Evolutionary conservation across 495 filamentous ascomycete species (phyloP).

Genomic region (Jackrogersella minutella): DNA sequence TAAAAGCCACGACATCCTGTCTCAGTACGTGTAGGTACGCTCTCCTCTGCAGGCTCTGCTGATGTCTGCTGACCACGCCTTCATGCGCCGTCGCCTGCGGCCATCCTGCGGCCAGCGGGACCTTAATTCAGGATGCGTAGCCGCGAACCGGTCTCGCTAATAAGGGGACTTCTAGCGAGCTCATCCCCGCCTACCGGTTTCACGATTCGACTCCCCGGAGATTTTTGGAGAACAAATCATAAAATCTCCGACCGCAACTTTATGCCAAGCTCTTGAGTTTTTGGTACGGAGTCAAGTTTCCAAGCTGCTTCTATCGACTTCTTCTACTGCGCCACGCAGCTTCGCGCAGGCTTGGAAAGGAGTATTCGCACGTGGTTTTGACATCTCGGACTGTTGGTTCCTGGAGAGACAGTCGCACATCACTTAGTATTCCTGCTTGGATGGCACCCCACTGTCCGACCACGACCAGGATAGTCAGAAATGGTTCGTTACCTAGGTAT

Average conservation of each 20-base stretch:
- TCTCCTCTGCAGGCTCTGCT: conserved; percentile 18
- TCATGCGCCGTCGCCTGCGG: conserved; percentile 45
- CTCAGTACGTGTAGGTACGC: not conserved
- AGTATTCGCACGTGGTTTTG: conserved; percentile 27
- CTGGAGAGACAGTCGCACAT: conserved; percentile 6
- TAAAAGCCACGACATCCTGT: conserved; percentile 21
- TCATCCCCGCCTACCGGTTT: conserved; percentile 31
- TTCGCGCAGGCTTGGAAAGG: conserved; percentile 6
- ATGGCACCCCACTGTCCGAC: conserved; percentile 25
- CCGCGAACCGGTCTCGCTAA: conserved; percentile 32
- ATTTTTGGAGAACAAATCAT: conserved; percentile 34
- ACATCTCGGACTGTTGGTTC: conserved; percentile 22
- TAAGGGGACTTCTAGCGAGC: conserved; percentile 21
- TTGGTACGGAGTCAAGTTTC: conserved; percentile 24
- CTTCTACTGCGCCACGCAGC: conserved; percentile 9
- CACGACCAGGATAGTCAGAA: conserved; percentile 34
- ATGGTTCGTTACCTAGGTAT: conserved; percentile 15
- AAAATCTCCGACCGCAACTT: conserved; percentile 27
- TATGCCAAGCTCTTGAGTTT: conserved; percentile 2
- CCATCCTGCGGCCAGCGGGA: conserved; percentile 43
- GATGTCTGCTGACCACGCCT: conserved; percentile 43
- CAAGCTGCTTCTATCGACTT: conserved; percentile 30
- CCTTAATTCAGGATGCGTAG: conserved; percentile 31
- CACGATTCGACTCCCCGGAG: conserved; percentile 31
- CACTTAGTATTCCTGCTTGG: conserved; percentile 21